Percentiles rank a stretch among this genome's conserved stretches.
Evolutionary conservation across 352 stramenopile species (phyloP).

Genomic region (Globisporangium alternatum): DNA sequence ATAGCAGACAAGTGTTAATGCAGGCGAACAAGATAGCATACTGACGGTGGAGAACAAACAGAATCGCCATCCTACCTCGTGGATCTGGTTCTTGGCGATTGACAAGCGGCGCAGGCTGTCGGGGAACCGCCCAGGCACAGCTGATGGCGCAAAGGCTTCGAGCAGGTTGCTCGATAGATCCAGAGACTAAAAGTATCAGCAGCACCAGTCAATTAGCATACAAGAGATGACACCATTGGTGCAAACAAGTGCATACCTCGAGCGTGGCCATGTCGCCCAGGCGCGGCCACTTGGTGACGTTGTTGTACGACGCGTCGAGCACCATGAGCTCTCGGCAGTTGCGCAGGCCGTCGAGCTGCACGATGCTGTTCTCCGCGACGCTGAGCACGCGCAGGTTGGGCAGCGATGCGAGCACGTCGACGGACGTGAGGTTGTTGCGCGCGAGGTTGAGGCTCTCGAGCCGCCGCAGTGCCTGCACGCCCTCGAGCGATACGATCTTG

Average conservation of each 20-base stretch:
- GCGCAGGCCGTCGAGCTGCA: slow-evolving; percentile 37
- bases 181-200: slow-evolving; percentile 27
- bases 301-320: slow-evolving; percentile 62
- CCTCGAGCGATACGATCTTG: slow-evolving; percentile 45
- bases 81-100: slow-evolving; percentile 60
- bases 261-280: slow-evolving; percentile 33
- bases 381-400: slow-evolving; percentile 44
- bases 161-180: slow-evolving; percentile 66
- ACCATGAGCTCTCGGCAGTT: slow-evolving; percentile 30
- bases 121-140: slow-evolving; percentile 33
- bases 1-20: neutral
- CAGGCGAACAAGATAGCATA: neutral
- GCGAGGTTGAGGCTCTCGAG: slow-evolving; percentile 51
- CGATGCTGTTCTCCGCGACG: slow-evolving; percentile 55
- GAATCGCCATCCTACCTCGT: slow-evolving; percentile 30
- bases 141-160: slow-evolving; percentile 26
- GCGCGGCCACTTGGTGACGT: slow-evolving; percentile 50
- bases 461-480: slow-evolving; percentile 39
- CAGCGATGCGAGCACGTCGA: slow-evolving; percentile 42
- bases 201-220: neutral
- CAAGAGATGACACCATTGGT: neutral
- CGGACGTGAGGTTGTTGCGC: slow-evolving; percentile 41
- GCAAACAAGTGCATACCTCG: slow-evolving; percentile 29
- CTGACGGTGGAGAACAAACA: too few relatives aligned
- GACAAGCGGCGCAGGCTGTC: slow-evolving; percentile 37